These are phyloP conservation scores for Leccinum subtestaceum DNA, from an alignment of 768 basidiomycete genomes.

Conservation along the genomic window DNA sequence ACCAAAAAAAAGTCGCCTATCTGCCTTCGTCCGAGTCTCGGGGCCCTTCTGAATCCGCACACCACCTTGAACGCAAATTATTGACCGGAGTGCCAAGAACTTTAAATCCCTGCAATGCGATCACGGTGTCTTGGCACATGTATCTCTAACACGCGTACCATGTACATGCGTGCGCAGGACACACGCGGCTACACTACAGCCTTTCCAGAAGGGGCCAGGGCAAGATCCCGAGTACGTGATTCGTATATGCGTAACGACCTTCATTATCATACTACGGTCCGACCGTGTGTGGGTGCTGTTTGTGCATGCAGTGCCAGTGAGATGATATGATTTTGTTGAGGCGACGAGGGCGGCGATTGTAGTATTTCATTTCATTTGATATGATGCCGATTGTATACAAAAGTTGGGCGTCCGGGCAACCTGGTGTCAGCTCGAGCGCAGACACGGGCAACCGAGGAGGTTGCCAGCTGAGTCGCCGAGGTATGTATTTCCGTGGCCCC, in stretches of 20 bases:
- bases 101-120: neutral
- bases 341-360: neutral
- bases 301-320: neutral
- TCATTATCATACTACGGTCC: neutral
- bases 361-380: neutral
- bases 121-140: neutral
- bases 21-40: neutral
- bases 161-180: neutral
- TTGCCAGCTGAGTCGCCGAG: neutral
- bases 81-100: neutral
- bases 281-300: neutral
- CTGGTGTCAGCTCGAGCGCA: neutral
- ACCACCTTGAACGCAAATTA: neutral
- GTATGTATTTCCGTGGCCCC: neutral
- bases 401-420: neutral
- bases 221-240: neutral
- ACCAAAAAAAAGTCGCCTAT: neutral
- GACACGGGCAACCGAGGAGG: neutral
- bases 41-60: neutral
- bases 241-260: neutral
- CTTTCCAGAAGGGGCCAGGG: neutral
- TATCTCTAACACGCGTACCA: neutral
- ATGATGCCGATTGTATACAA: neutral
- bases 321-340: neutral
- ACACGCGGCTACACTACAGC: neutral